These are phyloP conservation scores for Suillus lakei DNA, from an alignment of 768 basidiomycete species.

Conservation along the genomic window DNA sequence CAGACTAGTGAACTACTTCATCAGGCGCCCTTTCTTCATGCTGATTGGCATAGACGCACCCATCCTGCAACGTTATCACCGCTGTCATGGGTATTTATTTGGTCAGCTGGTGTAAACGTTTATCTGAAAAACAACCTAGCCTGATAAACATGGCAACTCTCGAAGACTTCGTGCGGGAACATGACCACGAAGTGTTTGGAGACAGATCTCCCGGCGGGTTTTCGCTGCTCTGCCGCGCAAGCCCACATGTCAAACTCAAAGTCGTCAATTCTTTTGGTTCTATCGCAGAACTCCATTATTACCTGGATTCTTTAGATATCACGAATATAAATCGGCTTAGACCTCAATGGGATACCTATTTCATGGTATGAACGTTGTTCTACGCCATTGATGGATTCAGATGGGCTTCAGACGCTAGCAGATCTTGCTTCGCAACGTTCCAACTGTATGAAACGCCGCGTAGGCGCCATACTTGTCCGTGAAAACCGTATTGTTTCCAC, in stretches of 20 bases:
- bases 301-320: constrained; percentile 74
- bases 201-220: constrained; percentile 21
- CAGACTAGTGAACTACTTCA: constrained; percentile 66
- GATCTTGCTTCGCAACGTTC: constrained; percentile 87
- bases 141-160: constrained; percentile 33
- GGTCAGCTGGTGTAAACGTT: not conserved
- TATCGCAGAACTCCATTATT: constrained; percentile 54
- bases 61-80: constrained; percentile 65
- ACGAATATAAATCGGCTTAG: constrained; percentile 75
- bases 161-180: constrained; percentile 72
- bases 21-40: constrained; percentile 90
- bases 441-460: constrained; percentile 97
- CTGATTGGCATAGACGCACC: constrained; percentile 87
- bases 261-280: constrained; percentile 68
- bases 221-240: not conserved
- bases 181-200: constrained; percentile 78
- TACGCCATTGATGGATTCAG: constrained; percentile 6
- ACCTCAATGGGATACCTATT: constrained; percentile 95
- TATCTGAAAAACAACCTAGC: not conserved
- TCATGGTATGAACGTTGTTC: constrained; percentile 69
- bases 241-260: constrained; percentile 61
- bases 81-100: constrained; percentile 51
- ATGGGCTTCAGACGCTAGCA: constrained; percentile 70
- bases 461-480: constrained; percentile 91
- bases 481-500: constrained; percentile 81